These are phyloP conservation scores for Colletotrichum sp. DNA, from an alignment of 2,329 filamentous ascomycete species.

Conservation along the genomic window DNA sequence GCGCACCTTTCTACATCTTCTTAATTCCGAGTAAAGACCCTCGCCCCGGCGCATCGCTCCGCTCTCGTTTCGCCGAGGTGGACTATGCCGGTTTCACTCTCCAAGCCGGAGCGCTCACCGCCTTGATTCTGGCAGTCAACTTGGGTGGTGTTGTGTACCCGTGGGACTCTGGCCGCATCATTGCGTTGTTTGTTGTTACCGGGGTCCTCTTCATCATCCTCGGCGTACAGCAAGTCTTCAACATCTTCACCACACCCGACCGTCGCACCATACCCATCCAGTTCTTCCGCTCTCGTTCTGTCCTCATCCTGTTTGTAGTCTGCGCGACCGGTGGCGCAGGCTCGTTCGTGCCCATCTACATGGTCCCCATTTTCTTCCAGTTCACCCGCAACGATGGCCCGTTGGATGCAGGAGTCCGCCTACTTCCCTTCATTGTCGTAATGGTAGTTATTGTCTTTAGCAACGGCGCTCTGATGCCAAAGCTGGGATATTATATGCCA, in stretches of 20 bases:
- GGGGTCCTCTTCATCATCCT: constrained; percentile 31
- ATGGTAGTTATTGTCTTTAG: background rate
- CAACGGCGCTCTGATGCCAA: constrained; percentile 33
- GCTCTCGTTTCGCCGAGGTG: constrained; percentile 36
- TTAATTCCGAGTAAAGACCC: constrained; percentile 27
- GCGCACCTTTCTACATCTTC: constrained; percentile 30
- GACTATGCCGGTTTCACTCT: constrained; percentile 52
- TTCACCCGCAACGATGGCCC: background rate
- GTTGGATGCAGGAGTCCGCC: background rate
- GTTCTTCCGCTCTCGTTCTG: background rate
- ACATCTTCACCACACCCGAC: background rate
- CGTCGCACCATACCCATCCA: background rate
- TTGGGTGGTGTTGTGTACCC: constrained; percentile 53
- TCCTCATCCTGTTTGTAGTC: background rate
- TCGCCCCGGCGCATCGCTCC: constrained; percentile 22
- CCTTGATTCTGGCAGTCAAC: constrained; percentile 51
- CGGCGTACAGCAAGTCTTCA: constrained; percentile 19
- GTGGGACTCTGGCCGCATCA: constrained; percentile 49
- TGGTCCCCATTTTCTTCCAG: background rate
- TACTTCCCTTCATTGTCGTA: background rate
- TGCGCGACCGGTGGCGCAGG: background rate
- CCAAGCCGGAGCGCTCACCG: constrained; percentile 40
- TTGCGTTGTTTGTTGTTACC: constrained; percentile 49
- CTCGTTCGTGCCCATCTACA: background rate
- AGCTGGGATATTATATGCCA: constrained; percentile 35